Evolutionary conservation across 2,329 filamentous ascomycete genomes (phyloP).

Genomic region (Davidsoniella australis): DNA sequence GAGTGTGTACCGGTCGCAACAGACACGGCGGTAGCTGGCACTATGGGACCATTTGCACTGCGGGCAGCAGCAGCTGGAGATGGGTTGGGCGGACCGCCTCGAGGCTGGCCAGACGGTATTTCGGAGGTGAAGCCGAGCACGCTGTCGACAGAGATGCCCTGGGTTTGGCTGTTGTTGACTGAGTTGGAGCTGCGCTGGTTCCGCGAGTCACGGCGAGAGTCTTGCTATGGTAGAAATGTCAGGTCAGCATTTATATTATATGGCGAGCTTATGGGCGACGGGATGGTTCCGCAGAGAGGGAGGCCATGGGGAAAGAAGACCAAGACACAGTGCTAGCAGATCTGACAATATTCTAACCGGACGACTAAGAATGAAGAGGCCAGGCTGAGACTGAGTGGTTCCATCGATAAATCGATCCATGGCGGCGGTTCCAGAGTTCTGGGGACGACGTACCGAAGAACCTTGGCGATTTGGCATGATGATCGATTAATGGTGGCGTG

Average conservation of each 20-base stretch:
- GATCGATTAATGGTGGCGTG: neutral
- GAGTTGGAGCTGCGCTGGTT: neutral
- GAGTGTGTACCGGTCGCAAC: conserved; percentile 13
- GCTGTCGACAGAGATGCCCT: conserved; percentile 73
- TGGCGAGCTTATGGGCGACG: neutral
- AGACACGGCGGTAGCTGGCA: conserved; percentile 15
- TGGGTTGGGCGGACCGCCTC: conserved; percentile 42
- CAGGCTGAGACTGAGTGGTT: neutral
- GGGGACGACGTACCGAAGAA: neutral
- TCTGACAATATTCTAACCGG: too few relatives aligned
- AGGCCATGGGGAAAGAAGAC: too few relatives aligned
- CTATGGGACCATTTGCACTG: conserved; percentile 17
- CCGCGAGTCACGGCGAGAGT: conserved; percentile 5
- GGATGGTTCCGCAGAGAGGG: too few relatives aligned
- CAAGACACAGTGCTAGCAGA: too few relatives aligned
- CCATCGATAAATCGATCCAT: too few relatives aligned
- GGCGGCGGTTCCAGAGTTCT: neutral
- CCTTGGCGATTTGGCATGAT: conserved; percentile 7
- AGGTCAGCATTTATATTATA: too few relatives aligned
- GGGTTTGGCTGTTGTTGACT: conserved; percentile 6
- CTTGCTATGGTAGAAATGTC: neutral
- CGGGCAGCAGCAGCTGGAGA: conserved; percentile 20
- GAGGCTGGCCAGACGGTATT: conserved; percentile 84
- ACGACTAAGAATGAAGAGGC: neutral
- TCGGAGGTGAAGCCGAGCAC: conserved; percentile 87